A percentile compares a stretch with the other conserved stretches of the same genome.
phyloP scores from a whole-genome alignment of 2,329 filamentous ascomycete species.

The Cercospora berteroae region DNA sequence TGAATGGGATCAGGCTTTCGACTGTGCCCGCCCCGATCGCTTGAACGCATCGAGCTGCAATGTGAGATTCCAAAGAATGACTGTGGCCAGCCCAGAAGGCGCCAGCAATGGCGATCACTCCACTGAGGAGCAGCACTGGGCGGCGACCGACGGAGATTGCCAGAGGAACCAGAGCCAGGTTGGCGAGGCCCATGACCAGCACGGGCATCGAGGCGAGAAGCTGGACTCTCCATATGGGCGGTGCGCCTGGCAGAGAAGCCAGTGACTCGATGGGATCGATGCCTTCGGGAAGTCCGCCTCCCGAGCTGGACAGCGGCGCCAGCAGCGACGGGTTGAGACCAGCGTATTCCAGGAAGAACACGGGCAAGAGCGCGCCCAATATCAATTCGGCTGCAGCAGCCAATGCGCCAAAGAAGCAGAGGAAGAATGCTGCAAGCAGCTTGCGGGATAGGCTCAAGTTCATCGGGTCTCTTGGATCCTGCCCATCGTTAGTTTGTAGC shows the following conservation, averaged over 20 bases:
- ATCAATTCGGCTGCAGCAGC: conserved; percentile 35
- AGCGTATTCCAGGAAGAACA: conserved; percentile 35
- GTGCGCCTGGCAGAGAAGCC: conserved; percentile 24
- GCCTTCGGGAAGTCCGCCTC: conserved; percentile 22
- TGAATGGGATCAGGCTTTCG: conserved; percentile 35
- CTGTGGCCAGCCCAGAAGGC: conserved; percentile 34
- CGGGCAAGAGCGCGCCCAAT: conserved; percentile 33
- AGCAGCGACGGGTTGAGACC: conserved; percentile 22
- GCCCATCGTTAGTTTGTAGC: not conserved
- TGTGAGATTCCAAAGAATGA: conserved; percentile 28
- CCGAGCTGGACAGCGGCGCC: conserved; percentile 2
- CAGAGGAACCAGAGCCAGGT: conserved; percentile 32
- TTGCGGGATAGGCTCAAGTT: conserved; percentile 22
- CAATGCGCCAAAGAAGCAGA: conserved; percentile 29
- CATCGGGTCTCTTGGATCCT: conserved; percentile 26
- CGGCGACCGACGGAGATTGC: conserved; percentile 34
- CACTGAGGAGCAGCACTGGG: conserved; percentile 29
- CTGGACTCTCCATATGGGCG: conserved; percentile 34
- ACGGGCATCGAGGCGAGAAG: conserved; percentile 34
- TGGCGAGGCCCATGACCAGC: conserved; percentile 34
- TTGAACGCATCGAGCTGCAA: conserved; percentile 33
- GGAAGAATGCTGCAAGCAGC: conserved; percentile 18
- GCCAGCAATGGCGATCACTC: conserved; percentile 31
- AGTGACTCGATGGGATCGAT: conserved; percentile 26
- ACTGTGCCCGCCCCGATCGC: conserved; percentile 36